Evolutionary conservation across 371 early-diverging fungal genomes (phyloP).

Genomic region (Haplosporangium sp.): DNA sequence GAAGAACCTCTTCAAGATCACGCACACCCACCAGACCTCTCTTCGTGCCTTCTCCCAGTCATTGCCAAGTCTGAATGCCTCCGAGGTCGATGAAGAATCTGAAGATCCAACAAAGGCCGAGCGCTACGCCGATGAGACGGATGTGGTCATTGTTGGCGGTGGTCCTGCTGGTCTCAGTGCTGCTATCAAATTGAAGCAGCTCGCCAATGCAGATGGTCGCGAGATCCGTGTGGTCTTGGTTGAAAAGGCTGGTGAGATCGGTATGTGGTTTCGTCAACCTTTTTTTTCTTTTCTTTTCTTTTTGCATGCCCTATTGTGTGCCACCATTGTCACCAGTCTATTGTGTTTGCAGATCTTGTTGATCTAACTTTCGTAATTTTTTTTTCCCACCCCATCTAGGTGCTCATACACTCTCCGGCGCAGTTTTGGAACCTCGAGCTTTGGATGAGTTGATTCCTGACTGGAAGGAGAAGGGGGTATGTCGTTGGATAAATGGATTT

Average conservation of each 20-base stretch:
- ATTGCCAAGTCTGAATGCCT: constrained; percentile 26
- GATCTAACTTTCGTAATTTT: not conserved
- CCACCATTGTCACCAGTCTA: too few relatives aligned
- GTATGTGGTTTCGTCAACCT: constrained; percentile 48
- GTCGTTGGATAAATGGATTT: not conserved
- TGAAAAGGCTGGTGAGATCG: constrained; percentile 96
- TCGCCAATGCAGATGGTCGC: constrained; percentile 84
- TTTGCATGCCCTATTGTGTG: too few relatives aligned
- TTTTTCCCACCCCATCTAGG: constrained; percentile 56
- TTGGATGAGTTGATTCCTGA: constrained; percentile 96
- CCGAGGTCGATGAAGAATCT: constrained; percentile 36
- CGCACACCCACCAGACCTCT: constrained; percentile 10
- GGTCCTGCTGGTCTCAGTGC: constrained; percentile 97
- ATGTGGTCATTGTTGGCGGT: constrained; percentile 96
- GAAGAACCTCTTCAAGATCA: constrained; percentile 8
- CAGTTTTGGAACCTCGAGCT: constrained; percentile 94
- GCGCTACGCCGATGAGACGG: constrained; percentile 88
- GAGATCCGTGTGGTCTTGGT: constrained; percentile 92
- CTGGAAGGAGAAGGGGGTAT: constrained; percentile 93
- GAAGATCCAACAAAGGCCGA: constrained; percentile 55
- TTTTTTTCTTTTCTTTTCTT: not conserved
- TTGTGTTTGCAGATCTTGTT: not conserved
- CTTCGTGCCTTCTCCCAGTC: constrained; percentile 51
- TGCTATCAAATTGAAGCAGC: constrained; percentile 93
- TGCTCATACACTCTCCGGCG: constrained; percentile 95